Percentiles rank a stretch among this genome's conserved stretches.
These are phyloP conservation scores for Pseudopediastrum boryanum DNA, from an alignment of 139 green algal genomes.

Conservation along the genomic window DNA sequence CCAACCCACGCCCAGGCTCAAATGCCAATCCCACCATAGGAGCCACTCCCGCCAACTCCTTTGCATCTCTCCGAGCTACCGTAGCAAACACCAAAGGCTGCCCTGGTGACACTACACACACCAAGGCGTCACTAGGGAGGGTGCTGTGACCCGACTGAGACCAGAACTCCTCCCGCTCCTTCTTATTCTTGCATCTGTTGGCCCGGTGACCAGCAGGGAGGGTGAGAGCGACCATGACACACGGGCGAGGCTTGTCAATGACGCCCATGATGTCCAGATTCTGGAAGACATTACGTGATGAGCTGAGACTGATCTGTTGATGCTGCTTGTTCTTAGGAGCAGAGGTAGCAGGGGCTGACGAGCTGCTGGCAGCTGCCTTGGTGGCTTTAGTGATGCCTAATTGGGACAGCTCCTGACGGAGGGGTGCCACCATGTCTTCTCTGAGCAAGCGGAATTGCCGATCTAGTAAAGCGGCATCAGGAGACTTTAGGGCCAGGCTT, in stretches of 20 bases:
- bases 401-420: conserved; percentile 31
- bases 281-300: conserved; percentile 30
- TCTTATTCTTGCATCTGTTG: not conserved
- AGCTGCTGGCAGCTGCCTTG: not conserved
- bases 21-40: conserved; percentile 48
- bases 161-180: conserved; percentile 49
- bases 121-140: conserved; percentile 43
- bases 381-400: conserved; percentile 2
- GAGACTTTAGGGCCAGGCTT: not conserved
- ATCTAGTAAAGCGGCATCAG: conserved; percentile 51
- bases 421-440: conserved; percentile 50
- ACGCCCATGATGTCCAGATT: conserved; percentile 27
- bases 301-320: conserved; percentile 5
- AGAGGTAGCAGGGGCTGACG: not conserved
- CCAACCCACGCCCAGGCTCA: conserved; percentile 21
- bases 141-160: conserved; percentile 32
- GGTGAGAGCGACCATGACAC: conserved; percentile 33
- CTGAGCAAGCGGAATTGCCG: conserved; percentile 56
- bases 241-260: conserved; percentile 38
- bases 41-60: conserved; percentile 36
- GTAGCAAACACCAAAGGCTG: conserved; percentile 45
- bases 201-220: conserved; percentile 38
- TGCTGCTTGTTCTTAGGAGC: not conserved
- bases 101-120: conserved; percentile 37
- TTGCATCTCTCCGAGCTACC: conserved; percentile 29